Evolutionary conservation across 345 rosid genomes (phyloP), one percentile per base, ranked within the genome.

Genomic region (Garcia nutans): DNA sequence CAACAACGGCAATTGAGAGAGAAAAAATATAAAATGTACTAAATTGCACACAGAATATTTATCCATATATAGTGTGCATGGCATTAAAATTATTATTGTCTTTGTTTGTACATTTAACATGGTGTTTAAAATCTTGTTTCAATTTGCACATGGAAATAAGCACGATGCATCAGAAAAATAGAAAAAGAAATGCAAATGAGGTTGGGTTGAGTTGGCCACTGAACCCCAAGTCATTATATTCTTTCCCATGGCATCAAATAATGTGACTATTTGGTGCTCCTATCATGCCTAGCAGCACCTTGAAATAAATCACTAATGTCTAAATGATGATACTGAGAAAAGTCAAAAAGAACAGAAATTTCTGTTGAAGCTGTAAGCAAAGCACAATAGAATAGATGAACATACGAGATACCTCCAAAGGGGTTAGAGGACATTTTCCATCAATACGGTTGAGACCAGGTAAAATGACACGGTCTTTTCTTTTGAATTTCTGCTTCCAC

Each of bases 391-490:
- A 59, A 68, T 13, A 13, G 10, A 58, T 7, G 42, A 31, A 60
- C 12, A 54, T 45, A 41, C 45, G 49, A 79, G 64, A 65, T 87
- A 95, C 99, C 97, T 96, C 98, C 83, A 96, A 78, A 2, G 99
- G 98, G 26, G 98, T 91, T 70, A 95, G 87, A 65, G 99, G 99
- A 68, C 99, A 95, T 83, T 95, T 91, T 78, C 99, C 99, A 68
- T 86, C 82, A 9, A 93, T 76, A 11, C 99, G 89, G 84, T 91
- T 93, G 71, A 89, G 87, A 60, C 92, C 93, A 60, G 99, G 93
- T 76, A 72, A 47, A 28, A 89, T 85, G 64, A 83, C 80, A 70
- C 88, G 89, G 71, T 87, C 94, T 81, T 84, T 89, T 81, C 85
- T 84, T 88, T 91, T 91, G 74, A 95, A 95, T 82, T 95, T 95